These are phyloP conservation scores for Arachnomyces sp. DNA, from an alignment of 2,329 filamentous ascomycete genomes.

Conservation along the genomic window DNA sequence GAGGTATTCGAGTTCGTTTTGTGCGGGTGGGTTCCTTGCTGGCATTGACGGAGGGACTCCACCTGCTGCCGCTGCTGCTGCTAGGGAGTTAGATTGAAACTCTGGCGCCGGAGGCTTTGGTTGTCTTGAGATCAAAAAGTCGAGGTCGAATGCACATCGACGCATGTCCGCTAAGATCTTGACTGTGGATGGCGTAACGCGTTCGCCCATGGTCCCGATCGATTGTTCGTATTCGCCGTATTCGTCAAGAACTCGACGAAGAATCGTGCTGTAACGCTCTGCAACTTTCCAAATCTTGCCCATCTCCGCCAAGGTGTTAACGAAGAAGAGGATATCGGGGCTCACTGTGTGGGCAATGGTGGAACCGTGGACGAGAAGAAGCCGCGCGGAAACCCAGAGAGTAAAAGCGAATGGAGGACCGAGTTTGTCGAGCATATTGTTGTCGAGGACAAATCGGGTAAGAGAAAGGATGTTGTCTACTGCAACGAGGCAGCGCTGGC, in stretches of 20 bases:
- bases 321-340: slow-evolving; percentile 71
- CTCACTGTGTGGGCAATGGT: slow-evolving; percentile 80
- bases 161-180: slow-evolving; percentile 88
- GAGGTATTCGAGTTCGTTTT: slow-evolving; percentile 80
- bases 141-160: slow-evolving; percentile 79
- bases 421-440: slow-evolving; percentile 68
- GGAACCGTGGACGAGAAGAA: slow-evolving; percentile 81
- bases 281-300: slow-evolving; percentile 81
- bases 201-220: slow-evolving; percentile 54
- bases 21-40: slow-evolving; percentile 36
- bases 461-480: slow-evolving; percentile 76
- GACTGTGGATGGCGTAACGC: slow-evolving; percentile 72
- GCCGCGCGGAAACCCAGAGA: slow-evolving; percentile 80
- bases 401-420: slow-evolving; percentile 89
- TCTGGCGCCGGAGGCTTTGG: slow-evolving; percentile 41
- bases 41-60: slow-evolving; percentile 7
- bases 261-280: slow-evolving; percentile 68
- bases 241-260: slow-evolving; percentile 79
- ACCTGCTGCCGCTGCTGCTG: slow-evolving; percentile 3
- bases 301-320: slow-evolving; percentile 73
- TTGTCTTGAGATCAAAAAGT: slow-evolving; percentile 80
- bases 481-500: slow-evolving; percentile 72
- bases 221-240: slow-evolving; percentile 68
- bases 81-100: slow-evolving; percentile 25
- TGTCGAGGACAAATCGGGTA: slow-evolving; percentile 68